These are phyloP conservation scores for Globisporangium alternatum DNA, from an alignment of 352 stramenopile species.

Conservation along the genomic window DNA sequence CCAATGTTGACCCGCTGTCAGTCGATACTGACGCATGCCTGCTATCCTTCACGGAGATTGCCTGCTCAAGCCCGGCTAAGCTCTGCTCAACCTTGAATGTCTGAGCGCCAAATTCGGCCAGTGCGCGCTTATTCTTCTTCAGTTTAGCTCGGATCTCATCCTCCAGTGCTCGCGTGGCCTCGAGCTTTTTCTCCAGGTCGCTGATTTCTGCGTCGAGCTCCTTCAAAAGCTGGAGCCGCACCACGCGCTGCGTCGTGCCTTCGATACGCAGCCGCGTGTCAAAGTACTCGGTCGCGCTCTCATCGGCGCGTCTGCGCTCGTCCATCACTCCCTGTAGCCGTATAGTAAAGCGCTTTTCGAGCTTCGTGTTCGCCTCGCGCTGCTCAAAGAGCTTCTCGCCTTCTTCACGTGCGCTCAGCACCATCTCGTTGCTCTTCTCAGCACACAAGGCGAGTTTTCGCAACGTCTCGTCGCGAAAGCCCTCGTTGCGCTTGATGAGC, in stretches of 20 bases:
- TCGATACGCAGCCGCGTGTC: constrained; percentile 56
- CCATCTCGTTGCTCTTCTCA: constrained; percentile 54
- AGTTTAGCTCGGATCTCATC: constrained; percentile 12
- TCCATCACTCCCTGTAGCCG: constrained; percentile 30
- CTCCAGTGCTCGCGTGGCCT: constrained; percentile 4
- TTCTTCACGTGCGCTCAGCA: constrained; percentile 57
- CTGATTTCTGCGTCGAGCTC: constrained; percentile 40
- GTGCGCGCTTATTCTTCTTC: constrained; percentile 19
- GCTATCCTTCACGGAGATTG: constrained; percentile 18
- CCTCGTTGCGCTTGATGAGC: constrained; percentile 69
- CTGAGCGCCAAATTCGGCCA: constrained; percentile 35
- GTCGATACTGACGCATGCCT: background rate
- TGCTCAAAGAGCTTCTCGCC: constrained; percentile 48
- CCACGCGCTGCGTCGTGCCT: constrained; percentile 48
- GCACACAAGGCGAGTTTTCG: constrained; percentile 30
- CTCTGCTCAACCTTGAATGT: constrained; percentile 45
- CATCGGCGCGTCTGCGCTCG: constrained; percentile 33
- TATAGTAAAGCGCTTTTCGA: constrained; percentile 27
- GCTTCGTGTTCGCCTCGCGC: constrained; percentile 21
- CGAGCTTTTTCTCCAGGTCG: constrained; percentile 25
- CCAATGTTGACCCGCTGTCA: background rate
- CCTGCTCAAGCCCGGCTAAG: constrained; percentile 23
- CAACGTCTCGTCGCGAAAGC: constrained; percentile 45
- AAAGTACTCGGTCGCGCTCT: constrained; percentile 47
- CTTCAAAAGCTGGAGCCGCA: constrained; percentile 38